Conservation (phyloP, 2,329 filamentous ascomycete species). For the Exophiala calicioides region DNA sequence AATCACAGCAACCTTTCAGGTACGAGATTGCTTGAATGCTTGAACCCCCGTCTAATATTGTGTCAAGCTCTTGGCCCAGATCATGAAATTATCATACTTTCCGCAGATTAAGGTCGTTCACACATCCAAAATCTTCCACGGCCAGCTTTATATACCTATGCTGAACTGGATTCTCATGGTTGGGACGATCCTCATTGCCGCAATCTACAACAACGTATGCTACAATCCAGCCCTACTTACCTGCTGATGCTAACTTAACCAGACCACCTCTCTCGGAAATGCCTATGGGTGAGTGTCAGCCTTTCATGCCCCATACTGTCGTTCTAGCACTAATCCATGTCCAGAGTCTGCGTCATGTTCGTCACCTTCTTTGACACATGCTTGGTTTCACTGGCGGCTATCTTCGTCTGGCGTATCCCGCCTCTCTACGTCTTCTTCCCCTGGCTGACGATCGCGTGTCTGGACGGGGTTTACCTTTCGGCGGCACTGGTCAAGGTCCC, state of each 20-base stretch:
- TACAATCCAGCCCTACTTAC: not conserved
- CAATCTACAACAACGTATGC: slow-evolving; percentile 64
- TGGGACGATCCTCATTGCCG: slow-evolving; percentile 71
- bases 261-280: slow-evolving; percentile 65
- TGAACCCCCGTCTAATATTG: not conserved
- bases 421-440: slow-evolving; percentile 61
- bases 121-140: slow-evolving; percentile 68
- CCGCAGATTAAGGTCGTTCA: slow-evolving; percentile 74
- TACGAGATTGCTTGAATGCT: slow-evolving; percentile 31
- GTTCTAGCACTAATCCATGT: not conserved
- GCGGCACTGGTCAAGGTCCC: slow-evolving; percentile 72
- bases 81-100: slow-evolving; percentile 73
- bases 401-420: slow-evolving; percentile 68
- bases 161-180: slow-evolving; percentile 77
- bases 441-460: slow-evolving; percentile 63
- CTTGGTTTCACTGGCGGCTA: slow-evolving; percentile 70
- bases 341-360: slow-evolving; percentile 69
- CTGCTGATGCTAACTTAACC: not conserved
- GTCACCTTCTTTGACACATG: slow-evolving; percentile 63
- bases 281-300: slow-evolving; percentile 67
- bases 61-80: slow-evolving; percentile 59
- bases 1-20: slow-evolving; percentile 73
- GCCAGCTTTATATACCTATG: slow-evolving; percentile 74
- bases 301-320: not conserved
- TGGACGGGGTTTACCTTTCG: slow-evolving; percentile 71